Percentiles rank a stretch among this genome's conserved stretches.
phyloP scores from a whole-genome alignment of 2,329 filamentous ascomycete species.

The Cytospora paraplurivora region DNA sequence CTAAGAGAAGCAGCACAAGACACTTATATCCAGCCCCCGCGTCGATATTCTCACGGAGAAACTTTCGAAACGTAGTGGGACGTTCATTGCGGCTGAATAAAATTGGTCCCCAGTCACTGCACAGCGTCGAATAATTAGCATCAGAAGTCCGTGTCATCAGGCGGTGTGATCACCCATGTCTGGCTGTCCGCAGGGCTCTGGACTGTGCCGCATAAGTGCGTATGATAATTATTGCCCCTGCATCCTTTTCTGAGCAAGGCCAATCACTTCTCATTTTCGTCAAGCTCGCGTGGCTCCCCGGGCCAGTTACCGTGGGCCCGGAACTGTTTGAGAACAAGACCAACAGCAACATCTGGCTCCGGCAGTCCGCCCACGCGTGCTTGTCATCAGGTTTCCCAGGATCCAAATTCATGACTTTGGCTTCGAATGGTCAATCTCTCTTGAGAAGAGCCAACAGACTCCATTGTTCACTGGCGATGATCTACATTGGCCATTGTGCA shows the following conservation, averaged over 20 bases:
- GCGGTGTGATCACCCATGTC: neutral
- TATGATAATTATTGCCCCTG: neutral
- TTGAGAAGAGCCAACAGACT: neutral
- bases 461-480: neutral
- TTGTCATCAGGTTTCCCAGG: neutral
- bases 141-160: neutral
- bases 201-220: neutral
- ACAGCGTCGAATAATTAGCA: too few species aligned
- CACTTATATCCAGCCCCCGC: too few species aligned
- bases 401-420: neutral
- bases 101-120: too few species aligned
- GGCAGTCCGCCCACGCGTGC: neutral
- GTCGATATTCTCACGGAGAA: too few species aligned
- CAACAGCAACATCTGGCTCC: neutral
- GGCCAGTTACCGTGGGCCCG: neutral
- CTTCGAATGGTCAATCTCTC: neutral
- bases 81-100: too few species aligned
- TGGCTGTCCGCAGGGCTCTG: neutral
- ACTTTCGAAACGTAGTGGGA: too few species aligned
- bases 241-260: neutral
- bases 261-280: neutral
- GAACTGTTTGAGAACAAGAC: neutral
- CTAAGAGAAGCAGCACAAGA: too few species aligned
- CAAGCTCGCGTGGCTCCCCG: neutral
- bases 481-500: neutral